These are phyloP conservation scores for Sporothrix pseudoabietina DNA, from an alignment of 2,329 filamentous ascomycete genomes.

Conservation along the genomic window DNA sequence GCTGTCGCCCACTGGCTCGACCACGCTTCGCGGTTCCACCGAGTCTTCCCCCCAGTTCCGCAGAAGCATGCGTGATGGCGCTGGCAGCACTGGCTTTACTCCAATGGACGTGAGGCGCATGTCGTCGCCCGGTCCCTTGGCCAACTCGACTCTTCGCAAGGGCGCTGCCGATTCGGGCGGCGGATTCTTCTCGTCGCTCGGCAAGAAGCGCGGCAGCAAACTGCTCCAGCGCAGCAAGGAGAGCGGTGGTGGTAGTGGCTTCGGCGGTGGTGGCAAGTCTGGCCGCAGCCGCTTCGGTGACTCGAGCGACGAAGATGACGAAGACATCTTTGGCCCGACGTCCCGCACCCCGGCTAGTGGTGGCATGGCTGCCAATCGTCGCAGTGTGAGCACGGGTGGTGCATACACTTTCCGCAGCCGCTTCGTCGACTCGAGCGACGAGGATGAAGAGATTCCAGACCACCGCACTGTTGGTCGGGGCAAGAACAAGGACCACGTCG, in stretches of 20 bases:
- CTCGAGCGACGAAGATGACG: conserved; percentile 63
- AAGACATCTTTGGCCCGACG: conserved; percentile 33
- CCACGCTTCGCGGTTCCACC: conserved; percentile 51
- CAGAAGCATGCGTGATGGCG: conserved; percentile 50
- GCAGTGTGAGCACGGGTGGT: conserved; percentile 19
- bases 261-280: conserved; percentile 40
- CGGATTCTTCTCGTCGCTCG: conserved; percentile 50
- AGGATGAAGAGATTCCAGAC: conserved; percentile 46
- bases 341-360: background rate
- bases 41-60: conserved; percentile 52
- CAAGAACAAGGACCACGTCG: conserved; percentile 64
- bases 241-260: conserved; percentile 46
- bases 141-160: conserved; percentile 20
- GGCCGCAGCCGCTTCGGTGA: conserved; percentile 59
- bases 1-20: conserved; percentile 65
- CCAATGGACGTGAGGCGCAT: conserved; percentile 1
- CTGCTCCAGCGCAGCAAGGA: conserved; percentile 35
- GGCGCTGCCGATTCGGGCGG: conserved; percentile 32
- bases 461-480: conserved; percentile 52
- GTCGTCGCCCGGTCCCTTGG: conserved; percentile 35
- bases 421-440: conserved; percentile 67
- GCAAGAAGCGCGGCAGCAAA: conserved; percentile 45
- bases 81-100: conserved; percentile 36
- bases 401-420: conserved; percentile 51
- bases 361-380: conserved; percentile 17